phyloP scores from a whole-genome alignment of 495 filamentous ascomycete species.

The Neurospora sublineolata region DNA sequence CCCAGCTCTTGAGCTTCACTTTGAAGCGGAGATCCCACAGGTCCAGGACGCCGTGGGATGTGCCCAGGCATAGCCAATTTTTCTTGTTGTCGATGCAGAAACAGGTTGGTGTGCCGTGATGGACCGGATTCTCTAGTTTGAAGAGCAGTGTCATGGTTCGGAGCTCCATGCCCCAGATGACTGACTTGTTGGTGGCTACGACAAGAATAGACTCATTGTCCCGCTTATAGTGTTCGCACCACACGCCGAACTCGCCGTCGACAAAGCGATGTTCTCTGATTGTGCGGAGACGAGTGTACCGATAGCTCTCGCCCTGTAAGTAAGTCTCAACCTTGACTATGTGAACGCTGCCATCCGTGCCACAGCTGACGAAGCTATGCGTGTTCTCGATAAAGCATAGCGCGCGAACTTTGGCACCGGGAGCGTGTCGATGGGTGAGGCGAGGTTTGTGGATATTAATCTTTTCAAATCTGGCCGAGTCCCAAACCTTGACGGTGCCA shows the following conservation, averaged over 20 bases:
- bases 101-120: slow-evolving; percentile 87
- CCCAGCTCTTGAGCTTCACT: slow-evolving; percentile 79
- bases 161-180: slow-evolving; percentile 74
- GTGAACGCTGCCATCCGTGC: slow-evolving; percentile 81
- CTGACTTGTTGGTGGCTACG: slow-evolving; percentile 75
- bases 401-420: slow-evolving; percentile 60
- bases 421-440: slow-evolving; percentile 70
- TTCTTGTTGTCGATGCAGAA: slow-evolving; percentile 78
- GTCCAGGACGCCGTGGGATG: slow-evolving; percentile 84
- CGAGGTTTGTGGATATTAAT: slow-evolving; percentile 78
- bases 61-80: slow-evolving; percentile 85
- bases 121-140: slow-evolving; percentile 74
- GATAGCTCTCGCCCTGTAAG: slow-evolving; percentile 42
- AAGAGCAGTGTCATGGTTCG: slow-evolving; percentile 77
- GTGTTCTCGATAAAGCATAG: slow-evolving; percentile 89
- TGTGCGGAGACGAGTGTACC: slow-evolving; percentile 66
- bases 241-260: slow-evolving; percentile 65
- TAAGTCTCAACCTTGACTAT: slow-evolving; percentile 76
- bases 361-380: slow-evolving; percentile 81
- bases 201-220: slow-evolving; percentile 72
- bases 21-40: slow-evolving; percentile 95
- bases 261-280: slow-evolving; percentile 75
- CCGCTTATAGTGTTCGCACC: slow-evolving; percentile 83
- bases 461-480: slow-evolving; percentile 75
- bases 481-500: slow-evolving; percentile 87